Evolutionary conservation across 2,329 filamentous ascomycete genomes (phyloP), one percentile per base, ranked within the genome.

Genomic region (Blastomyces silverae): DNA sequence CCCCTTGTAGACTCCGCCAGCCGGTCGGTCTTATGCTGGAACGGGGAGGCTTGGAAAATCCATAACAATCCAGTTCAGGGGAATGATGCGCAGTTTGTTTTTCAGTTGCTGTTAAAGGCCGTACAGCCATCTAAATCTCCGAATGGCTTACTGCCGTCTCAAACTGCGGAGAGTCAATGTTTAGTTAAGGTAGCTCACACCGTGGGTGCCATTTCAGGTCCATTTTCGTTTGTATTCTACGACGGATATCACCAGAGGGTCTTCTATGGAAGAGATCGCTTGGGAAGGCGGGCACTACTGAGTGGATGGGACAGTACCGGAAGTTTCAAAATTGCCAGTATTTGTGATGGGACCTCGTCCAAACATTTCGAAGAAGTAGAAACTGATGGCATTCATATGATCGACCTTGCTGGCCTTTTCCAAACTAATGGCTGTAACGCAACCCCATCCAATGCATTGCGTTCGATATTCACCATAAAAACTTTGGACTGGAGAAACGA

Each of bases 1-100:
- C 94, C 94, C 1, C 83, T 96, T 3, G 75, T 83, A 53, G 84
- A 89, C 68, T 48, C 73, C 2, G 67, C 70, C 0, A 83, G 82
- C 0, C 81, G 82, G 3, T 91, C 88, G 0, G 80, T 90, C 0
- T 81, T 99, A 1, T 97, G 93, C 82, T 99, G 94, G 94, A 99
- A 99, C 73, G 94, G 94, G 55, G 94, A 99, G 75, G 93, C 92
- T 0, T 99, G 94, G 94, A 88, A 84, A 65, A 82, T 96, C 61
- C 78, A 77, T 10, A 82, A 82, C 44, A 70, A 82, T 11, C 71
- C 75, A 0, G 80, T 96, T 6, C 66, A 71, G 46, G 89, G 87
- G 65, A 97, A 96, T 73, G 94, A 99, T 76, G 90, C 90, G 2
- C 83, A 88, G 71, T 78, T 80, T 7, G 80, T 97, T 22, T 87